Evolutionary conservation across 345 rosid species (phyloP).

Genomic region (rapeseed (Brassica napus)): DNA sequence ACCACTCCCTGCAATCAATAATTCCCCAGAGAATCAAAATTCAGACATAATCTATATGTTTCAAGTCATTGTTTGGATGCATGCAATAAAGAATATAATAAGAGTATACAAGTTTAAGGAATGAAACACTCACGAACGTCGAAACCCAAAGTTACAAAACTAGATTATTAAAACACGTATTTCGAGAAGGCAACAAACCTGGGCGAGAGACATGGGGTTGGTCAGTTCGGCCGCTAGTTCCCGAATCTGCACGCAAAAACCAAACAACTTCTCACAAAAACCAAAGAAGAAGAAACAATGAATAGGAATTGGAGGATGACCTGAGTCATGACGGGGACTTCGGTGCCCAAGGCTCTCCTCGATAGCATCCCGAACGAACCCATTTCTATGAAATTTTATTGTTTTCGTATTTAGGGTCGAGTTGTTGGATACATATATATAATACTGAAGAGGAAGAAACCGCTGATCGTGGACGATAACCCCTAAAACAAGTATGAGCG

Average conservation of each 20-base stretch:
- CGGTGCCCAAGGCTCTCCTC: slow-evolving; percentile 73
- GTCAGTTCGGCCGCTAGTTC: slow-evolving; percentile 60
- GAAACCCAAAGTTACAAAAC: slow-evolving; percentile 13
- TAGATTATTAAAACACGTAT: not conserved
- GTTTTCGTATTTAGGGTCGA: not conserved
- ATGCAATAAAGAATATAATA: not conserved
- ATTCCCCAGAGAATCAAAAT: not conserved
- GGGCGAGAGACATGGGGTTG: slow-evolving; percentile 82
- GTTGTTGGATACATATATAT: not conserved
- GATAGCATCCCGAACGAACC: slow-evolving; percentile 82
- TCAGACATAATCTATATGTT: not conserved
- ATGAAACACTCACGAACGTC: slow-evolving; percentile 1
- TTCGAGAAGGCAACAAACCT: slow-evolving; percentile 56
- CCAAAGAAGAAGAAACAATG: not conserved
- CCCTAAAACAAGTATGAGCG: not conserved
- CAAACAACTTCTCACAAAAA: slow-evolving; percentile 16
- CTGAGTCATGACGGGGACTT: slow-evolving; percentile 87
- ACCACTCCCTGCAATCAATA: slow-evolving; percentile 68
- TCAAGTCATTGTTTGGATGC: not conserved
- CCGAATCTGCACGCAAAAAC: slow-evolving; percentile 66
- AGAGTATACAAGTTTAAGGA: not conserved
- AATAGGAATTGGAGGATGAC: slow-evolving; percentile 34
- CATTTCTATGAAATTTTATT: slow-evolving; percentile 39
- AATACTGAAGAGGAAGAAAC: not conserved
- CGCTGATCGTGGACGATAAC: not conserved